A percentile compares a stretch with the other conserved stretches of the same genome.
These are phyloP conservation scores for Neckera pumila DNA, from an alignment of 225 moss, liverwort and hornwort genomes.

Conservation along the genomic window DNA sequence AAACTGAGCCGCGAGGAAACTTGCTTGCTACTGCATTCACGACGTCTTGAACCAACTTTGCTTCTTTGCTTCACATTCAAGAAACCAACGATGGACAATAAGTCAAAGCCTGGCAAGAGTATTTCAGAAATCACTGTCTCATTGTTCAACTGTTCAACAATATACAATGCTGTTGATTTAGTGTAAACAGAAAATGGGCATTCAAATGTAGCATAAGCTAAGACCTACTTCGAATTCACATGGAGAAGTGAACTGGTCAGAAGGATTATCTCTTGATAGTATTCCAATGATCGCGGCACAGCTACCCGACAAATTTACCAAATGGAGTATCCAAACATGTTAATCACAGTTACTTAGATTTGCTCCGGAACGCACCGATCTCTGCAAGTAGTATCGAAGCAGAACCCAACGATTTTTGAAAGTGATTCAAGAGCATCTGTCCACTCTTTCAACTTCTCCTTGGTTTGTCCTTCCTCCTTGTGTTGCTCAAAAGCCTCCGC, in stretches of 20 bases:
- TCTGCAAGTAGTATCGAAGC: neutral
- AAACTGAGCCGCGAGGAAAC: neutral
- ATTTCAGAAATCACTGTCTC: neutral
- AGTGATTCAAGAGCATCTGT: neutral
- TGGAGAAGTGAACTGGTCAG: neutral
- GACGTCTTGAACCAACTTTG: neutral
- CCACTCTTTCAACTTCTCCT: neutral
- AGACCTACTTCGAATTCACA: neutral
- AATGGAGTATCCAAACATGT: neutral
- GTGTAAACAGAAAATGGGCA: neutral
- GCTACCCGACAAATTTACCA: neutral
- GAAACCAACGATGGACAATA: neutral
- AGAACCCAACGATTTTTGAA: neutral
- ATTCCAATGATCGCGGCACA: neutral
- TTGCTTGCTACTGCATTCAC: neutral
- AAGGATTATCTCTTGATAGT: neutral
- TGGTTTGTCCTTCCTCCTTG: accelerated
- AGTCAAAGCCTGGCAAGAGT: neutral
- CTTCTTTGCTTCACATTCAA: neutral
- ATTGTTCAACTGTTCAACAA: neutral
- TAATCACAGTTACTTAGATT: neutral
- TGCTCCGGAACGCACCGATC: neutral
- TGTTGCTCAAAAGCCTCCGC: neutral
- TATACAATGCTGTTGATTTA: neutral
- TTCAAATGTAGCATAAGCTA: neutral